Evolutionary conservation across 176 grass and related monocot species (phyloP), one percentile per base, ranked within the genome.

Genomic region (Eragrostis curvula): DNA sequence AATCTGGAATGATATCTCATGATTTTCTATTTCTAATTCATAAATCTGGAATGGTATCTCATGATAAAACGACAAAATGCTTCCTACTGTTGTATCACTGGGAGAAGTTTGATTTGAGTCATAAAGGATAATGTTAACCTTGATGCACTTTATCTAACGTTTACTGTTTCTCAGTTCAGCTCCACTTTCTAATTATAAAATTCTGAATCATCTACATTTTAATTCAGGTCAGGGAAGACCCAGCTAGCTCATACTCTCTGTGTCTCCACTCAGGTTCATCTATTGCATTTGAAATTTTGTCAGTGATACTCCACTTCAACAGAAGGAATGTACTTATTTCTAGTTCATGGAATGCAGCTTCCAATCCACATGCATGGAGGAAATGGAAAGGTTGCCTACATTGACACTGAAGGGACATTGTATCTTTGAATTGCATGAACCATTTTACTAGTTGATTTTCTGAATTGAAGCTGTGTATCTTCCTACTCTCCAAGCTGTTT

Each of bases 301-400:
- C 44, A 17, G 9, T 67, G 40, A 0, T 41, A 71, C 32, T 55
- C 30, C 81, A 46, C 6, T 75, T 46, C 21, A 20, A 29, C 45
- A 65, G 69, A 44, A 70, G 42, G 11, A 45, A 15, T 12, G 5
- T 12, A 64, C 18, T 52, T 52, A 67, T 58, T 48, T 71, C 67
- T 76, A 25, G 13, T 57, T 75, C 44, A 56, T 69, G 52, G 41
- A 85, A 39, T 71, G 51, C 83, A 97, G 96, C 92, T 98, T 78
- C 96, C 96, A 50, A 75, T 88, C 52, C 77, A 89, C 79, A 95
- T 95, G 96, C 90, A 95, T 72, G 90, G 96, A 32, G 96, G 96
- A 18, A 98, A 93, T 42, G 96, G 96, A 45, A 98, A 98, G 88
- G 96, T 95, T 23, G 96, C 92, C 27, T 89, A 85, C 81, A 89